Evolutionary conservation across 2,329 filamentous ascomycete genomes (phyloP).

Genomic region (Pseudofabraea citricarpa): DNA sequence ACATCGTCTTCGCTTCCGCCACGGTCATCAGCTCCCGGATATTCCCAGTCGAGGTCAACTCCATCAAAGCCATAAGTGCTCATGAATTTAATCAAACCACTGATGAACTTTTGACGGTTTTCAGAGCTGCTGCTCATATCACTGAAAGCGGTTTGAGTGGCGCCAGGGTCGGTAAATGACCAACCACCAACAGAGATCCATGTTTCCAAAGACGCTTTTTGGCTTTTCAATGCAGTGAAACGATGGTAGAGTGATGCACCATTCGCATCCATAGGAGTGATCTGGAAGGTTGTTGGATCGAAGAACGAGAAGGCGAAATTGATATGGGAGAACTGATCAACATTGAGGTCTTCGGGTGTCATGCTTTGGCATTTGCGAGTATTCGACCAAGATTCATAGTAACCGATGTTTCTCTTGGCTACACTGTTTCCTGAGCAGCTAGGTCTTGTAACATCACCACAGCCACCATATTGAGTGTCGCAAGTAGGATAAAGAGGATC

Average conservation of each 20-base stretch:
- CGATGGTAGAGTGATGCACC: constrained; percentile 4
- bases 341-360: constrained; percentile 11
- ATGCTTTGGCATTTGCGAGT: constrained; percentile 11
- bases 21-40: constrained; percentile 21
- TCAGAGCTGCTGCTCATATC: constrained; percentile 26
- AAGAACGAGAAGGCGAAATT: constrained; percentile 37
- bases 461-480: background rate
- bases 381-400: constrained; percentile 31
- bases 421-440: constrained; percentile 6
- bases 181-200: constrained; percentile 3
- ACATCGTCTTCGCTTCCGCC: constrained; percentile 31
- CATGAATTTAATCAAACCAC: constrained; percentile 34
- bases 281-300: constrained; percentile 26
- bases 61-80: constrained; percentile 37
- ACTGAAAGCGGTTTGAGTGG: constrained; percentile 19
- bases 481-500: background rate
- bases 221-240: constrained; percentile 7
- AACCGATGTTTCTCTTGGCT: constrained; percentile 24
- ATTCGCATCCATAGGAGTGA: constrained; percentile 18
- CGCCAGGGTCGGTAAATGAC: background rate
- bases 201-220: background rate
- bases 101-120: constrained; percentile 31
- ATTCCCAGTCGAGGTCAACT: constrained; percentile 41
- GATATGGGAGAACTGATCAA: constrained; percentile 11
- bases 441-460: constrained; percentile 3